Conservation (phyloP, 352 stramenopile species). For the Pythium coloratum region DNA sequence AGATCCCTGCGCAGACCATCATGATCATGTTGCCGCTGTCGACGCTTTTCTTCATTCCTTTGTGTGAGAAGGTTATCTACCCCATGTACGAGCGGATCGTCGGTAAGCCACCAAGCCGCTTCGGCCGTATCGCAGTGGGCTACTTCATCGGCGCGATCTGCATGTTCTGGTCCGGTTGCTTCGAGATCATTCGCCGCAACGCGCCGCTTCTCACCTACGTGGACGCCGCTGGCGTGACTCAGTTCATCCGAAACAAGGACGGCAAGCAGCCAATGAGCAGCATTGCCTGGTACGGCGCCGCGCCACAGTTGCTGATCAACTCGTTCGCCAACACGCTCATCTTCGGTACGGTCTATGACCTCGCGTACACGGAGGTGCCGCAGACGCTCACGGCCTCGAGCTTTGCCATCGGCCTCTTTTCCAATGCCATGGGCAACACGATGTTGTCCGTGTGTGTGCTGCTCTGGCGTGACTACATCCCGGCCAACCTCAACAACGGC, state of each 20-base stretch:
- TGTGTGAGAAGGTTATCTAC: slow-evolving; percentile 42
- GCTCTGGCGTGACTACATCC: slow-evolving; percentile 42
- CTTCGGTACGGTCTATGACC: slow-evolving; percentile 30
- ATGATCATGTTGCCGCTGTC: slow-evolving; percentile 47
- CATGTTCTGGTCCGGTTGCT: slow-evolving; percentile 29
- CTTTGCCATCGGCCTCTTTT: slow-evolving; percentile 46
- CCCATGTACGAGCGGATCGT: slow-evolving; percentile 39
- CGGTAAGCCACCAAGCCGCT: slow-evolving; percentile 40
- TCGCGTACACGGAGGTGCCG: slow-evolving; percentile 31
- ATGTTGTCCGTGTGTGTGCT: slow-evolving; percentile 49
- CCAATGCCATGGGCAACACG: slow-evolving; percentile 46
- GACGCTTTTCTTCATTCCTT: slow-evolving; percentile 42
- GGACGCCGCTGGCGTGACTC: neutral
- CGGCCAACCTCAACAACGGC: slow-evolving; percentile 12
- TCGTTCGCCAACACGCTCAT: slow-evolving; percentile 29
- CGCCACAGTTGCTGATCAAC: slow-evolving; percentile 28
- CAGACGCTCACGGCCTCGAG: slow-evolving; percentile 22
- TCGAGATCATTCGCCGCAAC: slow-evolving; percentile 32
- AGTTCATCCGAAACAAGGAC: slow-evolving; percentile 12
- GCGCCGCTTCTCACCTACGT: slow-evolving; percentile 14
- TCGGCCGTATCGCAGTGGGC: slow-evolving; percentile 24
- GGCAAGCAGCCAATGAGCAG: slow-evolving; percentile 27
- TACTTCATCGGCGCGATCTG: slow-evolving; percentile 23
- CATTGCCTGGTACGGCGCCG: slow-evolving; percentile 25
- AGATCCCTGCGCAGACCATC: slow-evolving; percentile 49